Conservation (phyloP, 192 early-diverging fungal species). For the Entomortierella parvispora region DNA sequence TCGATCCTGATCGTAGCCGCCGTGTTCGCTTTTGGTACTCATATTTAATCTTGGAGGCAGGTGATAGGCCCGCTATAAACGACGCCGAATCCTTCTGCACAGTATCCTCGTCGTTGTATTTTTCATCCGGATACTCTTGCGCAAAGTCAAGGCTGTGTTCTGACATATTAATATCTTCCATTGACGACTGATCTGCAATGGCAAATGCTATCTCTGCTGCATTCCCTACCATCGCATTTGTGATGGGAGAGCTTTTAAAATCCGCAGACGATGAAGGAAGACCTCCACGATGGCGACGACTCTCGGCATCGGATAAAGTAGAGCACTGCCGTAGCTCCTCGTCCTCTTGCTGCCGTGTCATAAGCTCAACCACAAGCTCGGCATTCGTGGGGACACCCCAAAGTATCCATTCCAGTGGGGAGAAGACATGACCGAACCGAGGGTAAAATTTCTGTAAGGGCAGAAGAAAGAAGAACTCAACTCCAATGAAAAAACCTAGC, state of each 20-base stretch:
- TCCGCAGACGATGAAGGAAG: too few relatives aligned
- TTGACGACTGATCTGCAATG: neutral
- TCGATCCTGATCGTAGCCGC: slow-evolving; percentile 10
- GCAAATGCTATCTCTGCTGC: neutral
- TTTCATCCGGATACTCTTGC: too few relatives aligned
- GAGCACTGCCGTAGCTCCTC: neutral
- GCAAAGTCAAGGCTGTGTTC: too few relatives aligned
- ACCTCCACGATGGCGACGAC: too few relatives aligned
- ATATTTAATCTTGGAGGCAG: slow-evolving; percentile 34
- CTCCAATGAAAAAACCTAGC: slow-evolving; percentile 46
- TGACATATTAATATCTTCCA: too few relatives aligned
- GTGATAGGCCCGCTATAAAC: slow-evolving; percentile 3
- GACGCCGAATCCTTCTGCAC: slow-evolving; percentile 2
- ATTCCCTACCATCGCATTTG: too few relatives aligned
- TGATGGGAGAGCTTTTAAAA: too few relatives aligned
- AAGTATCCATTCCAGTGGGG: slow-evolving; percentile 55
- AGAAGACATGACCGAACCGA: slow-evolving; percentile 58
- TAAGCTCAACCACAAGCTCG: slow-evolving; percentile 58
- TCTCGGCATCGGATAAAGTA: too few relatives aligned
- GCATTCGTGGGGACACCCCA: slow-evolving; percentile 64
- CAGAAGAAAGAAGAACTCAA: slow-evolving; percentile 60
- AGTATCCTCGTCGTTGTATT: too few relatives aligned
- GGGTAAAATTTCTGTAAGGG: slow-evolving; percentile 57
- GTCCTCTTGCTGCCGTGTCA: slow-evolving; percentile 31
- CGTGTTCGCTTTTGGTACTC: slow-evolving; percentile 31